Base-by-base conservation (phyloP, 768 basidiomycete species). In the Termitomyces sp. region DNA sequence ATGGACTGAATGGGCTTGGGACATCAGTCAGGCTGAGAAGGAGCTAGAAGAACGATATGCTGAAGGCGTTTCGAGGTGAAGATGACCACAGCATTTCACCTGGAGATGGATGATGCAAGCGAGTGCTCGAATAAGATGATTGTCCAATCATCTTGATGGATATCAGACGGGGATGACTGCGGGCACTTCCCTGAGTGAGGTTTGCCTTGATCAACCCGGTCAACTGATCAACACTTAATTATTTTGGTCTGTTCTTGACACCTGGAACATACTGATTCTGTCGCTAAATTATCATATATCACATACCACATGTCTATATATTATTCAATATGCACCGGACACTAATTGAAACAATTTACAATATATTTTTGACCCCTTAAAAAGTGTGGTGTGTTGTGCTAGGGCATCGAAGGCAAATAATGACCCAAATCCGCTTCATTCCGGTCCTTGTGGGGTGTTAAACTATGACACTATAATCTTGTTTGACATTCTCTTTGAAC, bases 1-100 rank as follows among this genome's bases (percentile, higher is more conserved):
- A 36, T 75, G 79, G 77, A 60, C 68, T 50, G 79, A 69, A 31
- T 83, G 83, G 83, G 34, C 15, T 3, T 56, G n/a, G 42, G 81
- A 82, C 48, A 72, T 82, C 65, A 63, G 61, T 5, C 72, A 73
- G 50, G 77, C 76, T 1, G 71, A 77, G 61, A 64, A 62, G 48
- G 76, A 74, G 59, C 66, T 81, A n/a, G 59, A 67, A 37, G 29
- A 62, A 47, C 60, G 55, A 47, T 48, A 65, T 45, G 49, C 54
- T 40, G 47, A 45, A 34, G 29, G 31, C 14, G 29, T 38, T 4
- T 36, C 5, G n/a, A 46, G 9, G 15, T 46, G 14, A 36, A n/a
- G n/a, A n/a, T n/a, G n/a, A n/a, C n/a, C n/a, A n/a, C n/a, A n/a
- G n/a, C n/a, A n/a, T n/a, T n/a, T n/a, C n/a, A n/a, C n/a, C n/a